Base-by-base conservation (phyloP, 441 rosid genomes). In the Gossypium schwendimanii region DNA sequence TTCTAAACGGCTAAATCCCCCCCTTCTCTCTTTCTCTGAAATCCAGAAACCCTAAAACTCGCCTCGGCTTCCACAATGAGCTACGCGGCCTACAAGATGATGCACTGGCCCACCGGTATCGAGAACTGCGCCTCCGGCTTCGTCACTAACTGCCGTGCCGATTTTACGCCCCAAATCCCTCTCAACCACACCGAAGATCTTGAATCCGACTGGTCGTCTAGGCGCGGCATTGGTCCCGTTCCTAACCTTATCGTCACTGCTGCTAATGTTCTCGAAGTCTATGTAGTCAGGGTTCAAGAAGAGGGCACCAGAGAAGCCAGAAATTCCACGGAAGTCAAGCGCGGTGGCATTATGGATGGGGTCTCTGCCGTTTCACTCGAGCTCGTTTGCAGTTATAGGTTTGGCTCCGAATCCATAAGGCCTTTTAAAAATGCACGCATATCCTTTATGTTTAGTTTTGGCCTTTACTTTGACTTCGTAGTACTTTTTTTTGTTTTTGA, bases 81-180 rank as follows among this genome's bases (percentile, higher is more conserved):
- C 84, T 92, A 75, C 88, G 98, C 97, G 20, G 98, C 97, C 63
- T 92, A 81, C 86, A 93, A 95, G 72, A 87, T 91, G 97, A 90
- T 95, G 98, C 99, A 93, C 87, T 89, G 90, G 88, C 97, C 98
- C 0, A 93, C 98, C 69, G 93, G 94, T 76, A 82, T 95, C 69
- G 93, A 89, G 79, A 83, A 79, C 83, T 93, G 98, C 73, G 92
- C 87, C 26, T 88, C 99, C 72, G 99, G 97, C 72, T 95, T 80
- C 83, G 70, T 95, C 82, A 87, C 98, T 12, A 96, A 90, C 81
- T 84, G 83, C 70, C 81, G 86, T 76, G 86, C 90, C 58, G 97
- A 91, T 76, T 80, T 79, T 74, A 79, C 81, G n/a, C 80, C 82
- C 18, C 98, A 78, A 76, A 80, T 90, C 61, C 86, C 89, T 36